Evolutionary conservation across 371 early-diverging fungal genomes (phyloP), one percentile per base, ranked within the genome.

Genomic region (Rozella allomycis): DNA sequence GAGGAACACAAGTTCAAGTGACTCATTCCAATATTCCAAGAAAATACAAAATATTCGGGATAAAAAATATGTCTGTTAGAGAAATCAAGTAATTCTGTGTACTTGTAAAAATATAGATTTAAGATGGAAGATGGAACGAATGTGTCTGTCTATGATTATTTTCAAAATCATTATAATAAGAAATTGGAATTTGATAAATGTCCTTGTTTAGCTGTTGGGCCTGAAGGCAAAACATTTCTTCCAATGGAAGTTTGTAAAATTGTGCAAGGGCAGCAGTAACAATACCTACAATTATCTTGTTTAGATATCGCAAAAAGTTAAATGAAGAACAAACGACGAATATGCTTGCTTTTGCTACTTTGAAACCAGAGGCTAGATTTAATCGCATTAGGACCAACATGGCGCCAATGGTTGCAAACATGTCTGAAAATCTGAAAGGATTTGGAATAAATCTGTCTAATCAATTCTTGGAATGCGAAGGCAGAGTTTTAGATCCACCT

Each of bases 241-340:
- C 49, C 49, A 6, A 37, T 49, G 12, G 49, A 49, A 33, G 45
- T 49, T 14, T 14, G 37, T 7, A 33, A 41, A 13, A 38, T 49
- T 26, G 1, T 13, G 9, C 33, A 27, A 14, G 26, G 11, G 1
- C 46, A 46, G 19, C 40, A 37, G n/a, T n/a, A n/a, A n/a, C n/a
- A n/a, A n/a, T n/a, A n/a, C n/a, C n/a, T n/a, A n/a, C n/a, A n/a
- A n/a, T n/a, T n/a, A n/a, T n/a, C n/a, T n/a, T n/a, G n/a, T n/a
- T n/a, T n/a, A n/a, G n/a, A 22, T 46, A 46, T 32, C 10, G 12
- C 18, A 32, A 39, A 16, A 49, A 46, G 26, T 25, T 49, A 14
- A 26, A 35, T 29, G 50, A 49, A 20, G 13, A 14, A 14, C 46
- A 41, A 25, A 45, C 42, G 1, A 10, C 35, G 10, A n/a, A 37